Evolutionary conservation across 108 stramenopile species (phyloP).

Genomic region (Skeletonema menzelii): DNA sequence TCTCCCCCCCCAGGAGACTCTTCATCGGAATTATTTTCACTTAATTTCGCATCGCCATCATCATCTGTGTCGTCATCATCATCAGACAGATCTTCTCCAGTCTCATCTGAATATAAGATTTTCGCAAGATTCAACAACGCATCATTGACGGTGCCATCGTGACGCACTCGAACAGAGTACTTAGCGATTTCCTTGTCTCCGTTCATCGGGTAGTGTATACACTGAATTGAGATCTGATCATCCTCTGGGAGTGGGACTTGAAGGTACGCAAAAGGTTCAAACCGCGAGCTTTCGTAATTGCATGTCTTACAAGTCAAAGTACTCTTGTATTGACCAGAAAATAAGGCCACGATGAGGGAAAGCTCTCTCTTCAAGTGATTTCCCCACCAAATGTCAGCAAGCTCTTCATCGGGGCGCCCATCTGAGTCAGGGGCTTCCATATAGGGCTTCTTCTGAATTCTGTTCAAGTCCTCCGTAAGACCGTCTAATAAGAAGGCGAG

Average conservation of each 20-base stretch:
- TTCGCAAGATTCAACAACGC: constrained; percentile 70
- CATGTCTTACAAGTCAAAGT: constrained; percentile 92
- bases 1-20: constrained; percentile 16
- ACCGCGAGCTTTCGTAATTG: constrained; percentile 95
- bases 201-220: constrained; percentile 65
- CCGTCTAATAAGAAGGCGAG: constrained; percentile 89
- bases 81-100: constrained; percentile 1
- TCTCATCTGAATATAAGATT: constrained; percentile 56
- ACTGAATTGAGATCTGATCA: constrained; percentile 71
- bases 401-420: constrained; percentile 90
- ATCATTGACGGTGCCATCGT: constrained; percentile 78
- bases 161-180: constrained; percentile 78
- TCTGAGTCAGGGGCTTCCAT: constrained; percentile 91
- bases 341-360: constrained; percentile 93
- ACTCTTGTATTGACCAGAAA: constrained; percentile 96
- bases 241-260: constrained; percentile 95
- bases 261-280: constrained; percentile 94
- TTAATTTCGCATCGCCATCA: constrained; percentile 9
- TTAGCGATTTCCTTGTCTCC: constrained; percentile 52
- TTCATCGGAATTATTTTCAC: constrained; percentile 18
- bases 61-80: constrained; percentile 1
- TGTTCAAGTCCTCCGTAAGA: constrained; percentile 96
- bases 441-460: constrained; percentile 95
- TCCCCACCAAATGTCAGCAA: constrained; percentile 98
- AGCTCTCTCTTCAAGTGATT: constrained; percentile 93